Evolutionary conservation across 148 eudicot genomes (phyloP).

Genomic region (Chenopodium quinoa): DNA sequence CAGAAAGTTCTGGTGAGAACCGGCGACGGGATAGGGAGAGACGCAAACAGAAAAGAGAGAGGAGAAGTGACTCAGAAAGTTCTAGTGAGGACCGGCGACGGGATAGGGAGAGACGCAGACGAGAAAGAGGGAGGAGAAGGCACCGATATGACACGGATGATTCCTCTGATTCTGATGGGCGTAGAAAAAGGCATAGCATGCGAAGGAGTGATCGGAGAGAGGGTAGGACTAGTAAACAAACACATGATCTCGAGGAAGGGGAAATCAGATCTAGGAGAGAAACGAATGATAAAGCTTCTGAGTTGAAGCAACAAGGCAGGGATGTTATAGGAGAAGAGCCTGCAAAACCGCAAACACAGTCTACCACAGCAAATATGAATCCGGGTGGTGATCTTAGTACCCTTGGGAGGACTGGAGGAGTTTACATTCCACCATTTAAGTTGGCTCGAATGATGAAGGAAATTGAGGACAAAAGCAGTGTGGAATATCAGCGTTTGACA

Average conservation of each 20-base stretch:
- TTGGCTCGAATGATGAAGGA: slow-evolving; percentile 48
- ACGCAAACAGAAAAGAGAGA: slow-evolving; percentile 3
- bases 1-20: slow-evolving; percentile 15
- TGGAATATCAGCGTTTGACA: slow-evolving; percentile 24
- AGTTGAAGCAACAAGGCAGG: background rate
- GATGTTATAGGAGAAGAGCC: slow-evolving; percentile 26
- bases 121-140: slow-evolving; percentile 12
- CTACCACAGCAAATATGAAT: slow-evolving; percentile 17
- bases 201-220: slow-evolving; percentile 3
- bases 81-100: slow-evolving; percentile 15
- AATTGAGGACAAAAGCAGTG: slow-evolving; percentile 57
- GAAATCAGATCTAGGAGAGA: slow-evolving; percentile 5
- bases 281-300: background rate
- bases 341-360: slow-evolving; percentile 23
- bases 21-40: slow-evolving; percentile 8
- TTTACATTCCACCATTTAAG: slow-evolving; percentile 25
- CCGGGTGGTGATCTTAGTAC: slow-evolving; percentile 27
- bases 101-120: background rate
- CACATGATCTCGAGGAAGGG: slow-evolving; percentile 14
- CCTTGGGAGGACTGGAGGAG: slow-evolving; percentile 28
- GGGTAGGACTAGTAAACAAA: slow-evolving; percentile 20
- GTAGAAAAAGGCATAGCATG: slow-evolving; percentile 2
- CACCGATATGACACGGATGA: slow-evolving; percentile 15
- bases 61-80: slow-evolving; percentile 6
- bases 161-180: slow-evolving; percentile 11